Evolutionary conservation across 176 grass and related monocot genomes (phyloP).

Genomic region (Luzula sylvatica): DNA sequence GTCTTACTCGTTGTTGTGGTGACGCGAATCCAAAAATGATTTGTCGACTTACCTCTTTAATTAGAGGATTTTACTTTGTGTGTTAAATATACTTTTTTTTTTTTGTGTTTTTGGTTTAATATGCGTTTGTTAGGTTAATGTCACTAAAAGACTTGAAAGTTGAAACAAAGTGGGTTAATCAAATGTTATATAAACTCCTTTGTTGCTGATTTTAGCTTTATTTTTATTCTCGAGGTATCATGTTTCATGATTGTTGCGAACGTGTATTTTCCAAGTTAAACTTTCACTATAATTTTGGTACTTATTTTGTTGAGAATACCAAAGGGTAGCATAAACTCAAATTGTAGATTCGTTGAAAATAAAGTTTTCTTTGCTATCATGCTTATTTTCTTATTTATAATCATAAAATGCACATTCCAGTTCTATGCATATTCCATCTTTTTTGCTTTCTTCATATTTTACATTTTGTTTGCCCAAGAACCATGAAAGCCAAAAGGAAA

Average conservation of each 20-base stretch:
- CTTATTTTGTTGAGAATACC: too few species aligned
- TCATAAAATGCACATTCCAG: not conserved
- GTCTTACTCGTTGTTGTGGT: slow-evolving; percentile 71
- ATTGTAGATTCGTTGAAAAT: too few species aligned
- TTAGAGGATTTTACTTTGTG: slow-evolving; percentile 19
- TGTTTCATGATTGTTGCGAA: too few species aligned
- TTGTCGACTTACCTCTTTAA: slow-evolving; percentile 47
- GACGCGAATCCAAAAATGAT: slow-evolving; percentile 44
- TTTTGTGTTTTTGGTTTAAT: not conserved
- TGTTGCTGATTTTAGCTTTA: too few species aligned
- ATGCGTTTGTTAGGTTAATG: not conserved
- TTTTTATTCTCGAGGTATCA: too few species aligned
- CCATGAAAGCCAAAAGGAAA: slow-evolving; percentile 96
- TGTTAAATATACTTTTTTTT: not conserved
- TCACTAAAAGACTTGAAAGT: not conserved
- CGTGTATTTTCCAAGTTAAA: too few species aligned
- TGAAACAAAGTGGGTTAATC: not conserved
- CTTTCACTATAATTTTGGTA: too few species aligned
- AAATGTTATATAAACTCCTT: too few species aligned
- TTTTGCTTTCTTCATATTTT: not conserved
- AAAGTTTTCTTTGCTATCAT: too few species aligned
- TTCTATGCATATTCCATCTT: slow-evolving; percentile 5
- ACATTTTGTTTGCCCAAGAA: slow-evolving; percentile 51
- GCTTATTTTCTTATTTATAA: too few species aligned
- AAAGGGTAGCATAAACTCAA: too few species aligned